These are phyloP conservation scores for Rhododendron mucronatum DNA, from an alignment of 148 eudicot species.

Conservation along the genomic window DNA sequence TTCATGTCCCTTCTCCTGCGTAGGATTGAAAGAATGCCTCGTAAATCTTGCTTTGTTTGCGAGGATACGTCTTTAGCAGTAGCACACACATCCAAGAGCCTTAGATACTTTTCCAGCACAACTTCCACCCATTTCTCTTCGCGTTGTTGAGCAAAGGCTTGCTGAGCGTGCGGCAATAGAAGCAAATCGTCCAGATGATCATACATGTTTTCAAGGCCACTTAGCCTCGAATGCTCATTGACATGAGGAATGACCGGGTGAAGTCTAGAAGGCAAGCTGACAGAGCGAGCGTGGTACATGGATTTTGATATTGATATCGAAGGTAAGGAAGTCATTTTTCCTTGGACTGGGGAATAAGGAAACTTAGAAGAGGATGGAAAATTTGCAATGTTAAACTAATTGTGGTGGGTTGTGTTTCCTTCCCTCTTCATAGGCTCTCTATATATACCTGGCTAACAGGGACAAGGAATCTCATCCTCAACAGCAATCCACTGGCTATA, in stretches of 20 bases:
- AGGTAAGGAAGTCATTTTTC: conserved; percentile 1
- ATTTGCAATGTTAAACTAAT: not conserved
- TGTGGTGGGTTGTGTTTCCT: not conserved
- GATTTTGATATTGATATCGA: not conserved
- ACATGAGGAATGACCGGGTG: conserved; percentile 16
- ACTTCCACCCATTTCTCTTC: conserved; percentile 4
- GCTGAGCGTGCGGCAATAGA: conserved; percentile 13
- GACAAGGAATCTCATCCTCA: conserved; percentile 8
- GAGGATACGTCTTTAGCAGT: conserved; percentile 30
- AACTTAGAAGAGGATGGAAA: not conserved
- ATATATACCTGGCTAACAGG: not conserved
- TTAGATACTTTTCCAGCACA: conserved; percentile 33
- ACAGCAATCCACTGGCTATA: not conserved
- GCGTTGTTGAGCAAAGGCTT: conserved; percentile 5
- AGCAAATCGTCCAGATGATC: conserved; percentile 25
- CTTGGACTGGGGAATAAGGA: not conserved
- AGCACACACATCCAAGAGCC: conserved; percentile 44
- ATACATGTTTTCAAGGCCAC: not conserved
- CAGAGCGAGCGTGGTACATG: conserved; percentile 15
- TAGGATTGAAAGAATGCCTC: conserved; percentile 29
- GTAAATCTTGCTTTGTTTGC: conserved; percentile 36
- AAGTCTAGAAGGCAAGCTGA: conserved; percentile 18
- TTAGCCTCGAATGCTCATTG: conserved; percentile 18
- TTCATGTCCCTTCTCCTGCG: conserved; percentile 34
- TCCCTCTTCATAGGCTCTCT: not conserved